Evolutionary conservation across 495 filamentous ascomycete species (phyloP).

Genomic region (Penicillium herquei): DNA sequence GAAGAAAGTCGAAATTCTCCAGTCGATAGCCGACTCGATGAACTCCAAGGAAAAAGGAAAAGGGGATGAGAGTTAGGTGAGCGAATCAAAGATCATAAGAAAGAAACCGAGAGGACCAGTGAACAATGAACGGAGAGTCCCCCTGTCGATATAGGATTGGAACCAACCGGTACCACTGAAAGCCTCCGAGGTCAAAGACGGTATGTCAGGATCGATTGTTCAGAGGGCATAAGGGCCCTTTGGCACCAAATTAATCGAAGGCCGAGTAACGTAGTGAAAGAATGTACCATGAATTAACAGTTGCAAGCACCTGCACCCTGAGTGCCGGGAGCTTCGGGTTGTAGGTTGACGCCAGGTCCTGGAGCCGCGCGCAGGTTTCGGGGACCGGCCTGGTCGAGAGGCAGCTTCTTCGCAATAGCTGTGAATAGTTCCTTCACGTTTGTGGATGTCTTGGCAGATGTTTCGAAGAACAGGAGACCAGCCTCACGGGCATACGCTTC

Average conservation of each 20-base stretch:
- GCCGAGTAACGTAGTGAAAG: not conserved
- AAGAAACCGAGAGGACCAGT: constrained; percentile 20
- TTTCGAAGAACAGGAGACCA: constrained; percentile 94
- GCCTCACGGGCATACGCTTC: constrained; percentile 94
- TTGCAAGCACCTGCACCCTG: constrained; percentile 72
- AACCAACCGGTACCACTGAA: not conserved
- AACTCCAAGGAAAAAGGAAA: constrained; percentile 4
- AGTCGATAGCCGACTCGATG: constrained; percentile 9
- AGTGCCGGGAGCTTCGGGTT: constrained; percentile 73
- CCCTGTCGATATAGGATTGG: constrained; percentile 9
- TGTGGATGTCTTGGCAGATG: constrained; percentile 92
- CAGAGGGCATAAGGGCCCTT: not conserved
- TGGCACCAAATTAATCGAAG: not conserved
- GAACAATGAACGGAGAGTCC: constrained; percentile 13
- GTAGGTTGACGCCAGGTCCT: constrained; percentile 76
- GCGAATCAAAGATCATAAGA: constrained; percentile 19
- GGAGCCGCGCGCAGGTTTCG: constrained; percentile 74
- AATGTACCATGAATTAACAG: constrained; percentile 53
- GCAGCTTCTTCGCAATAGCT: constrained; percentile 95
- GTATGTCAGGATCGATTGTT: constrained; percentile 1
- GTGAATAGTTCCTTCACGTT: constrained; percentile 96
- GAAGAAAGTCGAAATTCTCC: constrained; percentile 13
- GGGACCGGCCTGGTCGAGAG: constrained; percentile 89
- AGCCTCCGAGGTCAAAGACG: constrained; percentile 3
- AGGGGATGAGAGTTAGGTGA: not conserved